A percentile compares a stretch with the other conserved stretches of the same genome.
phyloP scores from a whole-genome alignment of 768 basidiomycete genomes.

The Podaxis sp. region DNA sequence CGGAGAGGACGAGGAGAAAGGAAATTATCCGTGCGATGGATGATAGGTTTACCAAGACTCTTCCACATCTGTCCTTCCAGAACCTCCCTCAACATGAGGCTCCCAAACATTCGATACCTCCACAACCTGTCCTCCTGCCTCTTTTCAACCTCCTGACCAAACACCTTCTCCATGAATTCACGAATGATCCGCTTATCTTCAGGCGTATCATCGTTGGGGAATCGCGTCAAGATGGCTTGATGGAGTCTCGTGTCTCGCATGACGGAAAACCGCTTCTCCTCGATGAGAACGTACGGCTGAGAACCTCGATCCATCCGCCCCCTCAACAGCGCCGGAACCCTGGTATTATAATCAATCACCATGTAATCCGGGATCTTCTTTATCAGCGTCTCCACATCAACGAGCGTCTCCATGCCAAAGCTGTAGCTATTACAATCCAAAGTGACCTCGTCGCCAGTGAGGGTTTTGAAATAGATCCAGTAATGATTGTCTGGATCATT shows the following conservation, averaged over 20 bases:
- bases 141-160: conserved; percentile 21
- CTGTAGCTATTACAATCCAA: conserved; percentile 41
- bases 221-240: conserved; percentile 16
- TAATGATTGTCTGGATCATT: conserved; percentile 47
- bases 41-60: not conserved
- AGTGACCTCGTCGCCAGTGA: conserved; percentile 38
- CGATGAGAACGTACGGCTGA: not conserved
- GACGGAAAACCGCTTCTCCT: conserved; percentile 25
- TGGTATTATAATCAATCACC: not conserved
- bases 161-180: conserved; percentile 31
- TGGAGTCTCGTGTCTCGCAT: conserved; percentile 27
- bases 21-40: not conserved
- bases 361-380: not conserved
- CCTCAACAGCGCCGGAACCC: not conserved
- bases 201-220: conserved; percentile 9
- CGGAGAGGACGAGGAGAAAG: not conserved
- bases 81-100: not conserved
- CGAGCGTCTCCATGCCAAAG: not conserved
- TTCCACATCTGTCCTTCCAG: not conserved
- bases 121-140: conserved; percentile 24
- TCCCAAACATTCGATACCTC: conserved; percentile 8
- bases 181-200: conserved; percentile 19
- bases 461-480: conserved; percentile 48
- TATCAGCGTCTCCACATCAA: not conserved
- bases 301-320: not conserved